Evolutionary conservation across 192 early-diverging fungal genomes (phyloP).

Genomic region (Radiomyces spectabilis): DNA sequence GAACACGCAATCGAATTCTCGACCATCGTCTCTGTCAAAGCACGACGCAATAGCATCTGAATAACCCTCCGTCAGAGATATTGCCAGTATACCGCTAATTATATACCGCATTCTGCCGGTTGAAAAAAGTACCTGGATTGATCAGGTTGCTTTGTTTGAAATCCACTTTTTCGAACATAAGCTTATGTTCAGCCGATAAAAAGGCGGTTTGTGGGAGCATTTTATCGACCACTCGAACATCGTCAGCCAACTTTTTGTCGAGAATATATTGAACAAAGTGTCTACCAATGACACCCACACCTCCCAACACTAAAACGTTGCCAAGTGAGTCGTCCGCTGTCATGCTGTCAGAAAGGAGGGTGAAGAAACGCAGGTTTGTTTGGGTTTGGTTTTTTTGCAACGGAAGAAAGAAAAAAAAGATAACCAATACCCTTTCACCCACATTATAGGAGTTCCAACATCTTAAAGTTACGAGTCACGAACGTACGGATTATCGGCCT

Average conservation of each 20-base stretch:
- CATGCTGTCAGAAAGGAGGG: no score
- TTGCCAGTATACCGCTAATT: no score
- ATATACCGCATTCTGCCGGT: no score
- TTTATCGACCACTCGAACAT: constrained; percentile 74
- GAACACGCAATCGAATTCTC: constrained; percentile 83
- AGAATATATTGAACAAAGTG: constrained; percentile 65
- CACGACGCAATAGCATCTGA: constrained; percentile 64
- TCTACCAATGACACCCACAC: constrained; percentile 80
- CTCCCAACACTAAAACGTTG: constrained; percentile 79
- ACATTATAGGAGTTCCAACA: no score
- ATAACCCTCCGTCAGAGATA: no score
- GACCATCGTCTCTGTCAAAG: constrained; percentile 60
- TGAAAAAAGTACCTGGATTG: constrained; percentile 56
- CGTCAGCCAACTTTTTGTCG: constrained; percentile 53
- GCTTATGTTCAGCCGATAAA: constrained; percentile 50
- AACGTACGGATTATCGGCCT: no score
- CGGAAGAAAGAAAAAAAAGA: no score
- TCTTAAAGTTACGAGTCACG: no score
- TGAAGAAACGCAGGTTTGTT: no score
- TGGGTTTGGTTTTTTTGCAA: no score
- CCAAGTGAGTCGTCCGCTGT: constrained; percentile 26
- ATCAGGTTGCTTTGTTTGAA: constrained; percentile 74
- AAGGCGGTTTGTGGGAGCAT: constrained; percentile 73
- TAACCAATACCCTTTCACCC: no score
- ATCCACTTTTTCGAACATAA: constrained; percentile 67